Percentiles rank a stretch among this genome's conserved stretches.
phyloP scores from a whole-genome alignment of 2,329 filamentous ascomycete species.

The Xylariaceae sp. region DNA sequence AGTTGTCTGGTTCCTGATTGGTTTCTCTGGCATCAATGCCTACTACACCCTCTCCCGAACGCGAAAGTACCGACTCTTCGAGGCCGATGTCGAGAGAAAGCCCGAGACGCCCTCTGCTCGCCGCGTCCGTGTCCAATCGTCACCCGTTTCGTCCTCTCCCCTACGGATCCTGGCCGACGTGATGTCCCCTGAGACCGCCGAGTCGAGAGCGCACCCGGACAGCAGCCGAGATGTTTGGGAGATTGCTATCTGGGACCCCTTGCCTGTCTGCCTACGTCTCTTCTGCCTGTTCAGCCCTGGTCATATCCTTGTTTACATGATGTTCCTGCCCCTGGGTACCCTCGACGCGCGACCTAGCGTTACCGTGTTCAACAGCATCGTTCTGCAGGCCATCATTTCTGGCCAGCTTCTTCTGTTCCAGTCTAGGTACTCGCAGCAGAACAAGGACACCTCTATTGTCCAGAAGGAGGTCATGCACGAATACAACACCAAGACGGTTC shows the following conservation, averaged over 20 bases:
- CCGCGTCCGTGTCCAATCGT: conserved; percentile 82
- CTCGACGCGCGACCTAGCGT: conserved; percentile 78
- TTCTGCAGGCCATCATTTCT: conserved; percentile 70
- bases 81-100: conserved; percentile 70
- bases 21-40: conserved; percentile 68
- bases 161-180: conserved; percentile 66
- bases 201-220: conserved; percentile 78
- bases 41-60: conserved; percentile 76
- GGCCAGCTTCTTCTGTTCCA: conserved; percentile 70
- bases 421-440: conserved; percentile 72
- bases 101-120: conserved; percentile 80
- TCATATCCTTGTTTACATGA: conserved; percentile 84
- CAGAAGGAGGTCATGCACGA: conserved; percentile 91
- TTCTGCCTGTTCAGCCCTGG: conserved; percentile 91
- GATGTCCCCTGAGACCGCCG: conserved; percentile 64
- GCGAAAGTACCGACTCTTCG: conserved; percentile 86
- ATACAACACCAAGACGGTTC: conserved; percentile 93
- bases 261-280: conserved; percentile 73
- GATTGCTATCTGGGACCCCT: conserved; percentile 85
- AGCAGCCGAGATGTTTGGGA: conserved; percentile 89
- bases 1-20: conserved; percentile 63
- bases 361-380: conserved; percentile 76
- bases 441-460: conserved; percentile 76
- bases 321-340: conserved; percentile 73
- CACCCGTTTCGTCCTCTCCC: conserved; percentile 71